phyloP scores from a whole-genome alignment of 2,329 filamentous ascomycete genomes.

The Exophiala spinifera region DNA sequence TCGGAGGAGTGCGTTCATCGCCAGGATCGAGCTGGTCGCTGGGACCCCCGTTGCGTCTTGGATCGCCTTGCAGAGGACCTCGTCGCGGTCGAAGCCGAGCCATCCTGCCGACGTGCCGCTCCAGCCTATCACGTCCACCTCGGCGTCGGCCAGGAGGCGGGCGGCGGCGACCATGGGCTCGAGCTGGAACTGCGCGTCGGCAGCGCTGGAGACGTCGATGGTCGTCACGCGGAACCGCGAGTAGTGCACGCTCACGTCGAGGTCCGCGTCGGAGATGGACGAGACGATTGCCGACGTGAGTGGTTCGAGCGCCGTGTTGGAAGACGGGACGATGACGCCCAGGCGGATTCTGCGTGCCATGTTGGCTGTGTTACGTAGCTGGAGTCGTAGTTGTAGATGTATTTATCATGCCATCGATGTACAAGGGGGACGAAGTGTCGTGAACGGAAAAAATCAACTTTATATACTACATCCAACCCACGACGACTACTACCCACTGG shows the following conservation, averaged over 20 bases:
- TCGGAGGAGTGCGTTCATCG: slow-evolving; percentile 37
- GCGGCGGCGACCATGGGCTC: slow-evolving; percentile 35
- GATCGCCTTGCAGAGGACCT: slow-evolving; percentile 39
- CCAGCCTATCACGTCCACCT: slow-evolving; percentile 42
- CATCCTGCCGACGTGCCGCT: slow-evolving; percentile 39
- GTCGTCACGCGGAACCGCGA: slow-evolving; percentile 43
- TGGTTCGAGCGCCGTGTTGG: slow-evolving; percentile 46
- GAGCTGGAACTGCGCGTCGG: slow-evolving; percentile 36
- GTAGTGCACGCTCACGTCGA: slow-evolving; percentile 42
- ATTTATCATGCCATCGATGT: too few species aligned
- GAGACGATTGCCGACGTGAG: slow-evolving; percentile 34
- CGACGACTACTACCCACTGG: too few species aligned
- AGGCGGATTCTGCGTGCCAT: slow-evolving; percentile 17
- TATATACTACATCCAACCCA: too few species aligned
- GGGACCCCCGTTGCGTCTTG: slow-evolving; percentile 36
- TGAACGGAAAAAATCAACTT: too few species aligned
- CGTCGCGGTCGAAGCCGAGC: slow-evolving; percentile 43
- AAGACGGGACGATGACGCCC: slow-evolving; percentile 45
- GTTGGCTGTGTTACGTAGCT: too few species aligned
- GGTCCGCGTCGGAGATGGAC: slow-evolving; percentile 33
- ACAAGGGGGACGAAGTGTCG: too few species aligned
- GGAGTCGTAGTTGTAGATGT: too few species aligned
- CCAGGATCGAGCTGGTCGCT: slow-evolving; percentile 43
- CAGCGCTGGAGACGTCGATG: slow-evolving; percentile 36
- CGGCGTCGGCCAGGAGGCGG: slow-evolving; percentile 37